phyloP scores from a whole-genome alignment of 768 basidiomycete species.

The Boletus huronensis region DNA sequence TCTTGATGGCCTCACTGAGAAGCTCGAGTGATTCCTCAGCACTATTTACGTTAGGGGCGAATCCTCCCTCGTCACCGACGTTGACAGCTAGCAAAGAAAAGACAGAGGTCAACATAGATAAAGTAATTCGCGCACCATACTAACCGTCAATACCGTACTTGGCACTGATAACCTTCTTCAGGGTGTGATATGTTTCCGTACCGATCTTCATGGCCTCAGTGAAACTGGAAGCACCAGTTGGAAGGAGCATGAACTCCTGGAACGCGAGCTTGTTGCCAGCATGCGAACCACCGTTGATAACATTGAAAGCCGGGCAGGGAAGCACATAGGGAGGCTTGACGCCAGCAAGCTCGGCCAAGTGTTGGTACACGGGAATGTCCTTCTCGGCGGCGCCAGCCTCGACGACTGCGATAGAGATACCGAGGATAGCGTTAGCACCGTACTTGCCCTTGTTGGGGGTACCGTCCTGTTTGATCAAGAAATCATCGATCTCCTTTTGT shows the following conservation, averaged over 20 bases:
- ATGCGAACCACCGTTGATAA: conserved; percentile 99
- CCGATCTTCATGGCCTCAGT: conserved; percentile 99
- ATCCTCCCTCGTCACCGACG: conserved; percentile 99
- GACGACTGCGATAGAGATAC: conserved; percentile 93
- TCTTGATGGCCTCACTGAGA: conserved; percentile 92
- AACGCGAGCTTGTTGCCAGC: conserved; percentile 99
- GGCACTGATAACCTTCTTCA: conserved; percentile 98
- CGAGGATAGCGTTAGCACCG: conserved; percentile 98
- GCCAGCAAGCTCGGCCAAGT: conserved; percentile 94
- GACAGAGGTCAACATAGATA: background rate
- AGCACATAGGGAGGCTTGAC: conserved; percentile 92
- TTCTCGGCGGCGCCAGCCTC: conserved; percentile 95
- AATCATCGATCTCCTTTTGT: conserved; percentile 95
- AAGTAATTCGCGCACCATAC: conserved; percentile 21
- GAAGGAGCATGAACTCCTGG: conserved; percentile 99
- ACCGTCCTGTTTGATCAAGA: conserved; percentile 97
- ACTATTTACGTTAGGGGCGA: conserved; percentile 96
- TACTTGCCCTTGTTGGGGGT: conserved; percentile 99
- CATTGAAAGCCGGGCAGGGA: conserved; percentile 94
- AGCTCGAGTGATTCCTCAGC: conserved; percentile 98
- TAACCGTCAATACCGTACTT: conserved; percentile 98
- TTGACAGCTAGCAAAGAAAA: conserved; percentile 70
- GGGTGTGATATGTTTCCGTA: conserved; percentile 94
- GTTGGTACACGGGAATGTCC: conserved; percentile 92
- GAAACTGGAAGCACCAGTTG: conserved; percentile 88